A percentile compares a stretch with the other conserved stretches of the same genome.
Evolutionary conservation across 164 flowering plant species (phyloP).

Genomic region (Annona cherimola): DNA sequence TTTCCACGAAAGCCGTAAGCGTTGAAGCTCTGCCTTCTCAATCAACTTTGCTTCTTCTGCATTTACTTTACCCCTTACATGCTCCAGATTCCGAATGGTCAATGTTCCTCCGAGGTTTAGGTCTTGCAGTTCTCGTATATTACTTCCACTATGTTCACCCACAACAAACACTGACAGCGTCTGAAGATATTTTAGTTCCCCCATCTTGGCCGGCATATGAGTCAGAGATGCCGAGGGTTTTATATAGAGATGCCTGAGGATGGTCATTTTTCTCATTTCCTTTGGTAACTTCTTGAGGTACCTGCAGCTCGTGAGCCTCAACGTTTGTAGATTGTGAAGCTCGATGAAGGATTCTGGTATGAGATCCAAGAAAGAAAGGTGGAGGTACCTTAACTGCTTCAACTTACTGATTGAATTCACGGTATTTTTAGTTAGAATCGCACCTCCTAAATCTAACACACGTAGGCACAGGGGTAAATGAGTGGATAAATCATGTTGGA

Average conservation of each 20-base stretch:
- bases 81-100: not conserved
- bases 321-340: slow-evolving; percentile 17
- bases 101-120: slow-evolving; percentile 7
- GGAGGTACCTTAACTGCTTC: slow-evolving; percentile 9
- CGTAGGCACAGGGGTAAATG: not conserved
- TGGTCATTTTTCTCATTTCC: not conserved
- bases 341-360: slow-evolving; percentile 18
- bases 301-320: slow-evolving; percentile 18
- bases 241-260: slow-evolving; percentile 9
- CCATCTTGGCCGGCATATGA: slow-evolving; percentile 7
- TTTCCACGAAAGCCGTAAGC: slow-evolving; percentile 4
- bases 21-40: not conserved
- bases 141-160: not conserved
- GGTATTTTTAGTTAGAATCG: not conserved
- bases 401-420: slow-evolving; percentile 1
- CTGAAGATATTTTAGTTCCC: slow-evolving; percentile 5
- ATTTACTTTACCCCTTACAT: not conserved
- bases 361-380: not conserved
- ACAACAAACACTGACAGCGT: slow-evolving; percentile 19
- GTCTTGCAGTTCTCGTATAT: not conserved
- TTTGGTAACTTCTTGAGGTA: slow-evolving; percentile 13
- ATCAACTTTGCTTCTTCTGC: slow-evolving; percentile 8
- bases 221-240: not conserved
- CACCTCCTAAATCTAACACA: slow-evolving; percentile 2
- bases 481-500: not conserved